Evolutionary conservation across 2,329 filamentous ascomycete genomes (phyloP), one percentile per base, ranked within the genome.

Genomic region (Pyricularia pennisetigena): DNA sequence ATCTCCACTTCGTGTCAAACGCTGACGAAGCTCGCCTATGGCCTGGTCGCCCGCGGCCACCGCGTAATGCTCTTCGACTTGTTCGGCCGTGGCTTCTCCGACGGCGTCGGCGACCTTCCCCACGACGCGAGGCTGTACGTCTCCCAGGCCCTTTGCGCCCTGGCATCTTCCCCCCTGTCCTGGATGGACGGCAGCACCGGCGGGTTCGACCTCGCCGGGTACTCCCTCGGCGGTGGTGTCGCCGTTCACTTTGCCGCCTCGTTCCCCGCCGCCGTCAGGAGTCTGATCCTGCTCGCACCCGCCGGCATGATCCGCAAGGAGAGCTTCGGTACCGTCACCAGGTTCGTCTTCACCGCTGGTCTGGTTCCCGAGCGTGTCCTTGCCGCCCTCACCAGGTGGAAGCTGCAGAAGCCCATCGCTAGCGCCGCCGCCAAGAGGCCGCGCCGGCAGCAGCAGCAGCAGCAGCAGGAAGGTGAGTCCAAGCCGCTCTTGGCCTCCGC

Each of bases 1-100:
- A 94, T 96, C 75, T 92, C 89, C 70, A 96, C 92, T 0, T 90
- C 92, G 0, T 93, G 90, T 76, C 85, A 94, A 72, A 88, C 91
- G 1, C 81, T 95, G 20, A 84, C 85, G 29, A 85, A 84, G 63
- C 78, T 96, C 41, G 90, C 92, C 30, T 82, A 88, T 72, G 83
- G 82, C 24, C 82, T 96, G 26, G 91, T 86, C 2, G 81, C 85
- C 57, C 70, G 63, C 63, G 91, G 92, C 35, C 94, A 88, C 75
- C 86, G 93, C 61, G 92, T 97, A 14, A 88, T 97, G 87, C 81
- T 95, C 4, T 95, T 93, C 75, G 85, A 92, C 74, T 82, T 92
- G 63, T 91, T 90, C 72, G 88, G 88, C 61, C 83, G 90, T 67
- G 90, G 90, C 69, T 91, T 86, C 76, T 86, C 84, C 3, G 87